phyloP scores from a whole-genome alignment of 169 alveolate species.

The Plasmodium sp. region DNA sequence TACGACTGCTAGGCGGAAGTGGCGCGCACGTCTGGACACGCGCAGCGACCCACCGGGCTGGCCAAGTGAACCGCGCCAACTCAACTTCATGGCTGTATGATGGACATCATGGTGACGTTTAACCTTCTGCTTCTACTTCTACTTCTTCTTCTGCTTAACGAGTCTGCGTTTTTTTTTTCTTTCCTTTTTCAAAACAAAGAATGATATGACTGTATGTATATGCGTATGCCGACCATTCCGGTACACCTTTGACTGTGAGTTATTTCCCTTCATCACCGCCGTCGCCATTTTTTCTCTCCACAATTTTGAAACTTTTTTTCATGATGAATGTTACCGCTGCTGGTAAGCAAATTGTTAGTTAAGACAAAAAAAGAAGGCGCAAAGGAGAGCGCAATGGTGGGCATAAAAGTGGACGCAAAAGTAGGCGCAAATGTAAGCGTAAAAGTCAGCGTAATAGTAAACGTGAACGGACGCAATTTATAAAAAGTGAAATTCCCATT shows the following conservation, averaged over 20 bases:
- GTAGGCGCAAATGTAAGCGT: no score
- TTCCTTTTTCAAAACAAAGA: background rate
- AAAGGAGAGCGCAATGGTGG: background rate
- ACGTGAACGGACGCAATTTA: background rate
- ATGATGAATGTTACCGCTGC: background rate
- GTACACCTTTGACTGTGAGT: background rate
- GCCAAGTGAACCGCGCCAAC: background rate
- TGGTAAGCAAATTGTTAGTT: background rate
- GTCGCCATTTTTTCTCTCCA: background rate
- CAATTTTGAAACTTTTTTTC: background rate
- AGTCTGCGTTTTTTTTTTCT: background rate
- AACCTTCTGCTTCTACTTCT: background rate
- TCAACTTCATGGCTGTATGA: background rate
- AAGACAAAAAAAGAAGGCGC: background rate
- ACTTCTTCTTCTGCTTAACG: background rate
- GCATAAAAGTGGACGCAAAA: background rate
- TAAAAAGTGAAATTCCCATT: background rate
- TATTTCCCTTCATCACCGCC: background rate
- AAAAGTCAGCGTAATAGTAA: background rate
- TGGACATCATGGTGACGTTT: background rate
- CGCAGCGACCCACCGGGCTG: background rate
- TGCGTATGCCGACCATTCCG: background rate
- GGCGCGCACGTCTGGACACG: background rate
- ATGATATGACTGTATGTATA: background rate
- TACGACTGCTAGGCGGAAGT: slow-evolving; percentile 20